Base-by-base conservation (phyloP, 1,284 basidiomycete species). In the Rhodofomes roseus region DNA sequence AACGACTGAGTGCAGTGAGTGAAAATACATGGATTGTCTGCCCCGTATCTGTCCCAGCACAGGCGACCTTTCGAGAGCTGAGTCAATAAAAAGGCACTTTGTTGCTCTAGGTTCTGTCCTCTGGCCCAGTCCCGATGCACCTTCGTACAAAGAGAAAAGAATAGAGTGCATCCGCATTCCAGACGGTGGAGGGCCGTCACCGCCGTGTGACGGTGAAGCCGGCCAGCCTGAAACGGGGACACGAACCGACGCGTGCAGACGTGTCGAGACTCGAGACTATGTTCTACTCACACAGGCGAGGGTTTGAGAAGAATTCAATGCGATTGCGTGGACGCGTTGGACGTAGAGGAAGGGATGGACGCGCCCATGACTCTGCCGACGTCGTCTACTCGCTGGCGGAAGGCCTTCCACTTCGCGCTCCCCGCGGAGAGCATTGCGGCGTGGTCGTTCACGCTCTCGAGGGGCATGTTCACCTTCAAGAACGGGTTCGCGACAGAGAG, bases 1-100 rank as follows among this genome's bases (percentile, higher is more conserved):
- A 50, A 25, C 41, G 16, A 48, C 22, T 46, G 14, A 8, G 14
- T 36, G 41, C 14, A 12, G 20, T 8, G 23, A 46, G 43, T 48
- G 18, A 39, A n/a, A n/a, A n/a, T 29, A 20, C 16, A 59, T 31
- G 34, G 48, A 41, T 77, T 93, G 80, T 93, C 64, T 79, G 86
- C 90, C 89, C 82, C 91, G 90, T 92, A 93, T 93, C 91, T 93
- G 90, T 93, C 90, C 84, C 85, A 88, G 78, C 78, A 76, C 76
- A 77, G 73, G 87, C 77, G 65, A 68, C 74, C 81, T 90, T n/a
- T 69, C 62, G 73, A 73, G 76, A 81, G 75, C 82, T 85, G 84
- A 89, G 90, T 92, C 90, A 93, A 89, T 84, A 75, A 66, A 78
- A 89, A 81, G 87, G 87, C 79, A 67, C 6, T 3, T 57, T 20